A percentile compares a stretch with the other conserved stretches of the same genome.
phyloP scores from a whole-genome alignment of 768 basidiomycete species.

The Amanita brunnescens region DNA sequence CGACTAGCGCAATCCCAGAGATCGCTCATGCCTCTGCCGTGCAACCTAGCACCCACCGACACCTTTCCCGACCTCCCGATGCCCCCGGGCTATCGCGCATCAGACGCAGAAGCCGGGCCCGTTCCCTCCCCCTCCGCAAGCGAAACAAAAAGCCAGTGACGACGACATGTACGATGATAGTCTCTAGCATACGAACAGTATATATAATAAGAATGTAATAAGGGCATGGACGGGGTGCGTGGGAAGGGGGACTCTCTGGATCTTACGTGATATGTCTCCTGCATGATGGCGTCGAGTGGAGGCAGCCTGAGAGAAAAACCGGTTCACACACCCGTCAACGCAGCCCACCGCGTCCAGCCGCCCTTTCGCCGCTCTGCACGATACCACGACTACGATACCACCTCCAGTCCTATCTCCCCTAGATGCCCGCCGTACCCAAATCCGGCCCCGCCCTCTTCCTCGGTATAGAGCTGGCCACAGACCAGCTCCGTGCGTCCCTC shows the following conservation, averaged over 20 bases:
- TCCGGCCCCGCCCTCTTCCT: conserved; percentile 56
- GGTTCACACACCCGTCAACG: neutral
- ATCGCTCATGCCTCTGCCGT: neutral
- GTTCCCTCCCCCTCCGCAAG: neutral
- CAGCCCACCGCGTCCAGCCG: neutral
- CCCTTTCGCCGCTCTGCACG: neutral
- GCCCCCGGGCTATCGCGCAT: neutral
- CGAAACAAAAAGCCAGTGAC: too few relatives aligned
- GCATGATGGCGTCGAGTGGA: neutral
- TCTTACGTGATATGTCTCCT: neutral
- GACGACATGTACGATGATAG: too few relatives aligned
- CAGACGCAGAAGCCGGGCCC: neutral
- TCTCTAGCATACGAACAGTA: too few relatives aligned
- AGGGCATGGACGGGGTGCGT: neutral
- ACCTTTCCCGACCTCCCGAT: neutral
- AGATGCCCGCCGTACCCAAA: conserved; percentile 39
- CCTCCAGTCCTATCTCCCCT: too few relatives aligned
- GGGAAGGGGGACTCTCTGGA: too few relatives aligned
- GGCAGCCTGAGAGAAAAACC: neutral
- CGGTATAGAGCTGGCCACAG: conserved; percentile 78
- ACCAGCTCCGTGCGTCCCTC: conserved; percentile 76
- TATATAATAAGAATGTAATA: neutral
- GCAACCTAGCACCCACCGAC: neutral
- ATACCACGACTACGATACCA: conserved; percentile 9
- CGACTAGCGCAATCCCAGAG: neutral